Percentiles rank a stretch among this genome's conserved stretches.
These are phyloP conservation scores for Yamadazyma pseudoaaseri DNA, from an alignment of 1,139 yeast genomes.

Conservation along the genomic window DNA sequence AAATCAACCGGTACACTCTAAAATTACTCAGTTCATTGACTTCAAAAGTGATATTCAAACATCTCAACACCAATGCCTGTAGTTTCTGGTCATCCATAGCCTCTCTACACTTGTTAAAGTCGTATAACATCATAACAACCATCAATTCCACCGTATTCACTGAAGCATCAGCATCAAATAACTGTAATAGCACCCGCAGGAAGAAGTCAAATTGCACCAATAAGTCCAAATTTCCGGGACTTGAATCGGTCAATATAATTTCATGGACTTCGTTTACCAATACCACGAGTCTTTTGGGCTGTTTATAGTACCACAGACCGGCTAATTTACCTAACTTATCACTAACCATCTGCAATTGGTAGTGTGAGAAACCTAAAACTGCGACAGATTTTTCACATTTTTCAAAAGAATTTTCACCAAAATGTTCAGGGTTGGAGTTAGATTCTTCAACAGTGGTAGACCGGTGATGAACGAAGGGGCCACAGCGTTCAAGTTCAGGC, in stretches of 20 bases:
- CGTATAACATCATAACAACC: conserved; percentile 16
- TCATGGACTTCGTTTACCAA: conserved; percentile 23
- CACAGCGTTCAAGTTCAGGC: conserved; percentile 12
- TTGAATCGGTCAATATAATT: conserved; percentile 6
- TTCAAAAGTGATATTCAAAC: conserved; percentile 12
- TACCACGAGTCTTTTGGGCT: conserved; percentile 10
- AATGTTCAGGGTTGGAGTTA: conserved; percentile 3
- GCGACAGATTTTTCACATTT: conserved; percentile 3
- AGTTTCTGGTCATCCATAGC: neutral
- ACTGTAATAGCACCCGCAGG: conserved; percentile 35
- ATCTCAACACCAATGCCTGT: conserved; percentile 7
- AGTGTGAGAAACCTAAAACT: conserved; percentile 1
- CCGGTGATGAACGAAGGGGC: conserved; percentile 2
- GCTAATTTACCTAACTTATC: conserved; percentile 1
- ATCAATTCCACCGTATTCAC: conserved; percentile 39
- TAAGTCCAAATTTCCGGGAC: conserved; percentile 12
- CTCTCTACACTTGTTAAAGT: conserved; percentile 4
- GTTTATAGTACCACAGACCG: conserved; percentile 4
- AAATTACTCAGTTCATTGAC: conserved; percentile 9
- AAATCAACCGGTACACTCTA: conserved; percentile 9
- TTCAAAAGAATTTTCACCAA: conserved; percentile 1
- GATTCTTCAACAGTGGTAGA: conserved; percentile 3
- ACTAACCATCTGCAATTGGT: conserved; percentile 4
- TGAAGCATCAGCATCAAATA: conserved; percentile 36
- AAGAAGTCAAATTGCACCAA: conserved; percentile 22